Evolutionary conservation across 257 asterid species (phyloP).

Genomic region (Euphrasia confusa): DNA sequence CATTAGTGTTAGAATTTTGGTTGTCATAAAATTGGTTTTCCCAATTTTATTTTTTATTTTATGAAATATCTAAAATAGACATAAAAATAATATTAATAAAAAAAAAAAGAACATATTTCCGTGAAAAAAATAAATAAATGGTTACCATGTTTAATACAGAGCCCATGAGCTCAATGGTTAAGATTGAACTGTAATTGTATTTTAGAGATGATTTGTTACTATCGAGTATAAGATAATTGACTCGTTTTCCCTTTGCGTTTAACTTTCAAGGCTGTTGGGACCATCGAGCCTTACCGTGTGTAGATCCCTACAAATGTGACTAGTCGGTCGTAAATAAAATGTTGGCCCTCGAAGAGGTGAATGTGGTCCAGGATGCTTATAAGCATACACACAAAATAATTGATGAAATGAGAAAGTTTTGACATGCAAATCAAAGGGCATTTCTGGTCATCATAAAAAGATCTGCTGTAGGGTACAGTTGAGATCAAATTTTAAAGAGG

Average conservation of each 20-base stretch:
- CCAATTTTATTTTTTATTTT: too few species aligned
- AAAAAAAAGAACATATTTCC: too few species aligned
- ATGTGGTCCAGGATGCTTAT: conserved; percentile 22
- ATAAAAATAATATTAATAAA: too few species aligned
- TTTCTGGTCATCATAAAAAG: conserved; percentile 21
- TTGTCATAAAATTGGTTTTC: too few species aligned
- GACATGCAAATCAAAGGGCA: conserved; percentile 13
- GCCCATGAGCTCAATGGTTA: too few species aligned
- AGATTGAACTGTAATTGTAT: too few species aligned
- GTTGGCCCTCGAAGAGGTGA: neutral
- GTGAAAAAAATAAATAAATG: too few species aligned
- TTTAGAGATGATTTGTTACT: too few species aligned
- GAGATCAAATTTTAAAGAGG: conserved; percentile 13
- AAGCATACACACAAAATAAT: neutral
- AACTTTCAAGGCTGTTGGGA: neutral
- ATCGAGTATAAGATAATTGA: too few species aligned
- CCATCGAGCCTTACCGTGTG: neutral
- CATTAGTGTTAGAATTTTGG: neutral
- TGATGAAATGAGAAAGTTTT: neutral
- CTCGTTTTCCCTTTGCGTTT: too few species aligned
- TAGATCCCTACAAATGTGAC: neutral
- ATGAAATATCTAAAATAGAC: too few species aligned
- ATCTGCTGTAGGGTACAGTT: conserved; percentile 22
- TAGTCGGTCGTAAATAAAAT: neutral
- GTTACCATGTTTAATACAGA: too few species aligned